Conservation (phyloP, 345 rosid species). For the Eucalyptus curtisii region DNA sequence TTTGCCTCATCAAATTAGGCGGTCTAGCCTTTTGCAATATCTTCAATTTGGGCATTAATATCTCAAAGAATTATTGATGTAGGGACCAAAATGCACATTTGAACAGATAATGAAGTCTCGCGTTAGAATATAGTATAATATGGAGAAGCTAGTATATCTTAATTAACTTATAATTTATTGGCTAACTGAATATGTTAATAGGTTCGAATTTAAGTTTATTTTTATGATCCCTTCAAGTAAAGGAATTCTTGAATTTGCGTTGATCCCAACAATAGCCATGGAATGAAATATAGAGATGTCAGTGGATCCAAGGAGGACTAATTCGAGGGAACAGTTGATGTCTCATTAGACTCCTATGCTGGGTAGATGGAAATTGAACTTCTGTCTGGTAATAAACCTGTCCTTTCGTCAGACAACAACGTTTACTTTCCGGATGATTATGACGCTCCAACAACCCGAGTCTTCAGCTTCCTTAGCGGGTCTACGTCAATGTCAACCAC, state of each 20-base stretch:
- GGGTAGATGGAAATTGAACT: no score
- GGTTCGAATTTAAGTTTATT: neutral
- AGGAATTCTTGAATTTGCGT: neutral
- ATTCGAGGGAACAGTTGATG: no score
- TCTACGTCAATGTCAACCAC: neutral
- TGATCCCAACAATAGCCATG: neutral
- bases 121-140: neutral
- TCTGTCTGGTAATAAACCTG: neutral
- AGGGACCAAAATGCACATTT: neutral
- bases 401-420: neutral
- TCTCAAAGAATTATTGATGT: accelerated
- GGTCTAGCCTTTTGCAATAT: neutral
- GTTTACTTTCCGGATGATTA: neutral
- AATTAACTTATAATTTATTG: neutral
- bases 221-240: accelerated
- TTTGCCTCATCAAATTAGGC: neutral
- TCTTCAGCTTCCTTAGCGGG: no score
- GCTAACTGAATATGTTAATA: accelerated
- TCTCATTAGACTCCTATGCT: no score
- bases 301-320: neutral
- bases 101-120: neutral
- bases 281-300: neutral
- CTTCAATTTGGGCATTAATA: neutral
- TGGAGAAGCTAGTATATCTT: neutral
- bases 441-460: neutral